Evolutionary conservation across 164 flowering plant genomes (phyloP), one percentile per base, ranked within the genome.

Genomic region (Taxillus chinensis): DNA sequence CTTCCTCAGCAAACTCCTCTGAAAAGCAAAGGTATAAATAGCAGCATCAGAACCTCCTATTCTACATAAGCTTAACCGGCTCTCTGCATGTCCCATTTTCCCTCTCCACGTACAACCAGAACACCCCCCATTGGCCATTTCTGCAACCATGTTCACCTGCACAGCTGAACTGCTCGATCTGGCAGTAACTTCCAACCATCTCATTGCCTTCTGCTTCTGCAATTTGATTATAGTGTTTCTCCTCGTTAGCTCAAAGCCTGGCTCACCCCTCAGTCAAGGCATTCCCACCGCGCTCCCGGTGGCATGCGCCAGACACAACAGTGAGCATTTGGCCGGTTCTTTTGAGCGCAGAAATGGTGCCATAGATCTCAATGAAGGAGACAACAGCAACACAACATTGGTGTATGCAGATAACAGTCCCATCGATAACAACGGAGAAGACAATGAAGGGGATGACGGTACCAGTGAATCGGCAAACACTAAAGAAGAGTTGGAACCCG

Each of bases 141-240:
- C 13, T 48, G 51, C 51, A 48, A 48, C 51, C 12, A 48, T 84
- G 92, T 60, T 86, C 4, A 70, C 61, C 61, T 63, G 73, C 1
- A 64, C 75, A 40, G 6, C 80, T 51, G 89, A 83, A 41, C 46
- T 76, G 59, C 56, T 87, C 15, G 45, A 57, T 15, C 65, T 73
- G 8, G 83, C 76, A 45, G 27, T 27, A 27, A 67, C 82, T 46
- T 78, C 83, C 51, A 80, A 73, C 82, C 40, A 74, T 72, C 38
- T 48, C 12, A 38, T 79, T 46, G 64, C 78, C 52, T 85, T 82
- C 77, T 74, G 73, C 45, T 57, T 78, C 59, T 82, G 79, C 81
- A 85, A 85, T 60, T 61, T 82, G 74, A 78, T 85, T 69, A 79
- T 85, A 17, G 75, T 71, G 39, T 62, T 77, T 39, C 78, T 85